Conservation (phyloP, 2,329 filamentous ascomycete species). For the Neoarthrinium moseri region DNA sequence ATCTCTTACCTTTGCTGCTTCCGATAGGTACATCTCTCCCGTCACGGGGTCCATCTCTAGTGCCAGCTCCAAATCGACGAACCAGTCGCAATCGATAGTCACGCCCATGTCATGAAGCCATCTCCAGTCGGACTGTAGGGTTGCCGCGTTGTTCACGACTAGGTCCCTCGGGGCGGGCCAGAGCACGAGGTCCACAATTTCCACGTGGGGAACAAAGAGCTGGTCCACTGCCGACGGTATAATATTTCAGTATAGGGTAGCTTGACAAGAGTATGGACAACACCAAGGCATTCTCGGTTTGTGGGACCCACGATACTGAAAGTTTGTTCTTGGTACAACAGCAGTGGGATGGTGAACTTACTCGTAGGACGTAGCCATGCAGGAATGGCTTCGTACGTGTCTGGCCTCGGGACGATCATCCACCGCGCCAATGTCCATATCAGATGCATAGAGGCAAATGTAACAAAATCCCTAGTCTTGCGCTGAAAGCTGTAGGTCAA, state of each 20-base stretch:
- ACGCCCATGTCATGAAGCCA: background rate
- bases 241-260: too few species aligned
- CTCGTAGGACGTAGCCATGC: slow-evolving; percentile 4
- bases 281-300: too few species aligned
- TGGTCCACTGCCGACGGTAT: too few species aligned
- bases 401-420: slow-evolving; percentile 1
- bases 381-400: background rate
- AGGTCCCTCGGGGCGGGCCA: background rate
- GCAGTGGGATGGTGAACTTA: too few species aligned
- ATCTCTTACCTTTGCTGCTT: background rate
- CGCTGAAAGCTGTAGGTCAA: background rate
- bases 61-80: background rate
- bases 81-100: slow-evolving; percentile 5
- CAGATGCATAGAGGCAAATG: slow-evolving; percentile 4
- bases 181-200: slow-evolving; percentile 1
- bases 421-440: background rate
- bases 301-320: too few species aligned
- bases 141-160: background rate
- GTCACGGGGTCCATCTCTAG: background rate
- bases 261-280: too few species aligned
- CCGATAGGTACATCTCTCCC: background rate
- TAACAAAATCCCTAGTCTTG: background rate
- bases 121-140: slow-evolving; percentile 2
- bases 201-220: background rate
- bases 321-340: too few species aligned